Percentiles rank a stretch among this genome's conserved stretches.
Evolutionary conservation across 148 eudicot genomes (phyloP).

Genomic region (Rhododendron ovatum): DNA sequence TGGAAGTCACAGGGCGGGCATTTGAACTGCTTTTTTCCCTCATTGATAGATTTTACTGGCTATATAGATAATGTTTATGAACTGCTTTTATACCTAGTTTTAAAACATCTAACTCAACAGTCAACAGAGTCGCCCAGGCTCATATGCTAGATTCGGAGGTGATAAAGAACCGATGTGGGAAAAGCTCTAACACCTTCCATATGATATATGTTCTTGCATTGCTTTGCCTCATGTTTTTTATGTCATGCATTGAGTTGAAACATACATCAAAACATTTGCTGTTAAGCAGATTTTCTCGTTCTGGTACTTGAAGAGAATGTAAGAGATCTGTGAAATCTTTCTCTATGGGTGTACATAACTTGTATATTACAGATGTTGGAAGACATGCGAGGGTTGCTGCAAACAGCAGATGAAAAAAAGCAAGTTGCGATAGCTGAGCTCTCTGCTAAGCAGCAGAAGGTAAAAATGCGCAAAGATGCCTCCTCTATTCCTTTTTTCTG

Average conservation of each 20-base stretch:
- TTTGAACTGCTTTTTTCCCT: not conserved
- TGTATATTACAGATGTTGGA: constrained; percentile 61
- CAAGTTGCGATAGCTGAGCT: constrained; percentile 72
- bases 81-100: not conserved
- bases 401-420: constrained; percentile 78
- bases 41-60: not conserved
- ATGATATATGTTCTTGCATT: not conserved
- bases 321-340: not conserved
- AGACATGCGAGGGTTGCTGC: constrained; percentile 57
- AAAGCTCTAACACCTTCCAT: not conserved
- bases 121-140: not conserved
- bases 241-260: not conserved
- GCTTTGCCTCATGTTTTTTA: not conserved
- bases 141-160: not conserved
- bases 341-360: constrained; percentile 7
- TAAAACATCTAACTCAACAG: not conserved
- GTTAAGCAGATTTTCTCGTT: not conserved
- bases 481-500: not conserved
- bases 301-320: not conserved
- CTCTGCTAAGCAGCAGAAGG: constrained; percentile 86
- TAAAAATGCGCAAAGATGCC: constrained; percentile 22
- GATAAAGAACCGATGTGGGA: not conserved
- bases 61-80: not conserved
- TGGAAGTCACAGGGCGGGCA: not conserved
- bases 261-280: not conserved